Evolutionary conservation across 768 basidiomycete species (phyloP), one percentile per base, ranked within the genome.

Genomic region (Tephrocybe sp.): DNA sequence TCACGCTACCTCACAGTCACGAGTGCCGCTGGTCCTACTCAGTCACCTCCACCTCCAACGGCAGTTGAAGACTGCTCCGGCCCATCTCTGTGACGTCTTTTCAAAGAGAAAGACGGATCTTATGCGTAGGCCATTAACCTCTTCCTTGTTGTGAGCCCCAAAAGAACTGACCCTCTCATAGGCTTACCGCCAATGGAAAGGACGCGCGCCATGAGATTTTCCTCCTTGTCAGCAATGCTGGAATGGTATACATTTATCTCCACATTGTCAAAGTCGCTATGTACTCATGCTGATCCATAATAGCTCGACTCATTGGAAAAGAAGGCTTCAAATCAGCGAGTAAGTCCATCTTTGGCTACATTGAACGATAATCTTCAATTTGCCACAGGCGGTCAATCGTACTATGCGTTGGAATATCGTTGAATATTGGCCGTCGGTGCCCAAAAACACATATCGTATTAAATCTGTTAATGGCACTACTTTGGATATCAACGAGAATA

Each of bases 371-470:
- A 11, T 31, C 40, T 28, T 11, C 27, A 11, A 12, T 35, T 3
- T 12, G 3, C 34, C n/a, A 18, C 25, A 42, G 40, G 18, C 25
- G 21, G 24, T 13, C 37, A 40, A 34, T 19, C 49, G 41, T 21
- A 44, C 21, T 18, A 37, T 25, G 49, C 49, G 41, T 13, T 51
- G 49, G 49, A 9, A 45, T 31, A 44, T 51, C 19, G 21, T 32
- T 12, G 49, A 51, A 26, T 51, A 18, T 25, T 50, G 49, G 49
- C 27, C 49, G 4, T n/a, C 40, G 5, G 24, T 50, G 11, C 49
- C 49, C 24, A 18, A 50, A 9, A 40, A 50, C 26, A 43, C 49
- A 2, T 50, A 50, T 21, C 49, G 49, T 2, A 50, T 50, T 16
- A 19, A 31, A 15, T 34, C 49, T 18, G 18, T 50, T 5, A 43